Base-by-base conservation (phyloP, 2,329 filamentous ascomycete genomes). In the Cladosporium sp. region DNA sequence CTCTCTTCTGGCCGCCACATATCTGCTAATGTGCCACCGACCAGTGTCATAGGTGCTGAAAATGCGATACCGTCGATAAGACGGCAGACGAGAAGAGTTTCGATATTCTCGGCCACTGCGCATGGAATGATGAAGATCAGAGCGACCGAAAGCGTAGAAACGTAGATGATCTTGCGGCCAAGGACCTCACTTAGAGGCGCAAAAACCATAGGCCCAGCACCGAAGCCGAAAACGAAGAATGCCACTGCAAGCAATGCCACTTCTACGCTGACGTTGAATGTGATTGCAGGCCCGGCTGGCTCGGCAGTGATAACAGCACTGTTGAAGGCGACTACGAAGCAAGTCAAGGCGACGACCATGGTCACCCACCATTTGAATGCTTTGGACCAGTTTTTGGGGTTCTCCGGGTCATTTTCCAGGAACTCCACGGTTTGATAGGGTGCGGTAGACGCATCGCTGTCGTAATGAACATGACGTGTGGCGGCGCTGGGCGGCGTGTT, bases 251-350 rank as follows among this genome's bases (percentile, higher is more conserved):
- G 68, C 12, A 92, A 72, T 0, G 82, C 78, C 7, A 88, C 84
- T 68, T 90, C 86, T 15, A 82, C 72, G 27, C 82, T 85, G 50
- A 88, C 80, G 47, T 75, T 43, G 56, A 93, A 88, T 46, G 80
- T 74, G 12, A 79, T 60, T 1, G 72, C 65, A 0, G 88, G 81
- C 1, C 83, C 85, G 20, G 25, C 38, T 12, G 25, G 73, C 62
- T 89, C 85, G 8, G 87, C 80, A 0, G 88, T 93, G 62, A 75
- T 74, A 36, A 76, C 65, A 49, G 82, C 80, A 41, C 84, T 88
- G 56, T 72, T 69, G 54, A 72, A 68, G 1, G 69, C 69, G 6
- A 72, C 65, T 6, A 67, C 68, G 45, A 72, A 71, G 53, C 69
- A 71, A 1, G 69, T 70, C 2, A 70, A n/a, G 11, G 38, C 38